Evolutionary conservation across 2,329 filamentous ascomycete genomes (phyloP).

Genomic region (Ustulina deusta): DNA sequence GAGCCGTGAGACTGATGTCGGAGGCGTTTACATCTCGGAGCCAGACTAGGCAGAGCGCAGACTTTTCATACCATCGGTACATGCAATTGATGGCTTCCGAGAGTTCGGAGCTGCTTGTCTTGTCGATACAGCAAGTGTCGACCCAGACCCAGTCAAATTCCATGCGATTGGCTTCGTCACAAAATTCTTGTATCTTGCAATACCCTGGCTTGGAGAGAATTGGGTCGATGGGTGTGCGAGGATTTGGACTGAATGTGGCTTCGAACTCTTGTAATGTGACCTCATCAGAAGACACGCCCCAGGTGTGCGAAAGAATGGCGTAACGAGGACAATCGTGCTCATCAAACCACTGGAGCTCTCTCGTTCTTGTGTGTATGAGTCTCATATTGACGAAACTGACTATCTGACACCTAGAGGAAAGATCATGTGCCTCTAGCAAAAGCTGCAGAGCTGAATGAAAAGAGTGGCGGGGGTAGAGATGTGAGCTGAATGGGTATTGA

Average conservation of each 20-base stretch:
- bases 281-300: not conserved
- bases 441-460: no score
- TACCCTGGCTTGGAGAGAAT: constrained; percentile 6
- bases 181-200: constrained; percentile 8
- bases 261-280: constrained; percentile 6
- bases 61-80: constrained; percentile 10
- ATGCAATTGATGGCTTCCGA: no score
- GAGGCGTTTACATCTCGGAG: not conserved
- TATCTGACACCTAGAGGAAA: no score
- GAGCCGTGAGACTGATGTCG: not conserved
- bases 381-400: no score
- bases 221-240: not conserved
- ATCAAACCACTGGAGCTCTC: not conserved
- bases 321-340: constrained; percentile 1
- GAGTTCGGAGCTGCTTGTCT: no score
- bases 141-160: constrained; percentile 3
- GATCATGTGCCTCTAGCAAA: no score
- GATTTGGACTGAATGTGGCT: not conserved
- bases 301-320: constrained; percentile 7
- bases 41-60: constrained; percentile 1
- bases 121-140: constrained; percentile 19
- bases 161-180: not conserved
- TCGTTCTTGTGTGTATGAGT: constrained; percentile 8
- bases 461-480: no score
- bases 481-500: no score